Percentiles rank a stretch among this genome's conserved stretches.
These are phyloP conservation scores for Uronychia setigera DNA, from an alignment of 73 alveolate genomes.

Conservation along the genomic window DNA sequence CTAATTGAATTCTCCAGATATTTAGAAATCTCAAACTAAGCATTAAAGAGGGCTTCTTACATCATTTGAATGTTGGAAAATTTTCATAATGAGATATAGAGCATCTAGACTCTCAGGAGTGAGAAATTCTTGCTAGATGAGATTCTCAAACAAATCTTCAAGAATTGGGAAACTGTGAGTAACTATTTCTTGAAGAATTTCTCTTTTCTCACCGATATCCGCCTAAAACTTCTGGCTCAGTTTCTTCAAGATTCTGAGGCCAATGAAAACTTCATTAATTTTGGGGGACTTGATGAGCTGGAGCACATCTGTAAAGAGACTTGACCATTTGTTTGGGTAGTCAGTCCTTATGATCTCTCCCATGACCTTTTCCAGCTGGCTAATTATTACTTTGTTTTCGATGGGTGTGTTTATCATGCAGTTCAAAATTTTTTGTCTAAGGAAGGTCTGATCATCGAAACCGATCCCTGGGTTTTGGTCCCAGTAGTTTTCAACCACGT, in stretches of 20 bases:
- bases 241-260: not conserved
- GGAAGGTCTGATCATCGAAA: too few relatives aligned
- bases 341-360: not conserved
- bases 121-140: not conserved
- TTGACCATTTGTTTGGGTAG: not conserved
- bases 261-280: not conserved
- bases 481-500: conserved; percentile 57
- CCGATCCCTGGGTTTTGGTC: too few relatives aligned
- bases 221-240: not conserved
- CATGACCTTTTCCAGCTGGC: too few relatives aligned
- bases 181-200: not conserved
- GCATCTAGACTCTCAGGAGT: not conserved
- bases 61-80: not conserved
- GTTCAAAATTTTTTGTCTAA: too few relatives aligned
- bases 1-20: not conserved
- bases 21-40: not conserved
- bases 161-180: not conserved
- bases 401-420: too few relatives aligned
- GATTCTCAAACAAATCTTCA: not conserved
- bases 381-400: too few relatives aligned
- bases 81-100: not conserved
- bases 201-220: not conserved
- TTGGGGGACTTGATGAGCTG: not conserved
- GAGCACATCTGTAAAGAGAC: not conserved
- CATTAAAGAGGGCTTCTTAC: not conserved